These are phyloP conservation scores for Graphilbum sp. DNA, from an alignment of 2,329 filamentous ascomycete species.

Conservation along the genomic window DNA sequence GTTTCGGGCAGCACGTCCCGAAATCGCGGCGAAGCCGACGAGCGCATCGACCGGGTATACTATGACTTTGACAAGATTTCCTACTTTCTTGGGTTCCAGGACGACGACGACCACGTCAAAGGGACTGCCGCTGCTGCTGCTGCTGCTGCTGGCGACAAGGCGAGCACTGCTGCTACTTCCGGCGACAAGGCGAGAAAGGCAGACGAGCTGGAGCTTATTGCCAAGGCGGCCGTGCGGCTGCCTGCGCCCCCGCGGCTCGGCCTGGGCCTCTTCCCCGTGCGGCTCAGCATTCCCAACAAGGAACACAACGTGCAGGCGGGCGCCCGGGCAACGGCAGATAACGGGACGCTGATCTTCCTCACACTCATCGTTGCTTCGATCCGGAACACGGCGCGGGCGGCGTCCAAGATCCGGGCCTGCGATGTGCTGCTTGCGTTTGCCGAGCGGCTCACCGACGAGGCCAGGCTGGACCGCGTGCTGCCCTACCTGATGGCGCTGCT, in stretches of 20 bases:
- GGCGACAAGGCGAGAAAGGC: conserved; percentile 8
- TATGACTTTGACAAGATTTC: conserved; percentile 97
- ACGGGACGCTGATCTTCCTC: conserved; percentile 84
- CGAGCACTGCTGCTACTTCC: no score
- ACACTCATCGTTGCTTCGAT: conserved; percentile 78
- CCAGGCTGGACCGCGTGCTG: conserved; percentile 81
- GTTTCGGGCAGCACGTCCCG: conserved; percentile 49
- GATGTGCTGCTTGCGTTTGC: conserved; percentile 86
- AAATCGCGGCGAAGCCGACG: conserved; percentile 76
- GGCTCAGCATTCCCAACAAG: conserved; percentile 74
- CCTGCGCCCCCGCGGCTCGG: conserved; percentile 27
- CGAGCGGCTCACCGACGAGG: conserved; percentile 83
- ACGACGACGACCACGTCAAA: conserved; percentile 17
- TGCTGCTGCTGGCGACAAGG: no score
- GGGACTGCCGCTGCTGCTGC: no score
- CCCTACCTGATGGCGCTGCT: conserved; percentile 78
- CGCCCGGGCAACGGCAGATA: conserved; percentile 51
- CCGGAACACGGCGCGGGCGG: conserved; percentile 73
- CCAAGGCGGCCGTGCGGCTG: not conserved
- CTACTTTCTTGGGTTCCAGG: conserved; percentile 69
- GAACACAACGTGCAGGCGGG: conserved; percentile 50
- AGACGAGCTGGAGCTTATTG: not conserved
- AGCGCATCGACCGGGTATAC: conserved; percentile 84
- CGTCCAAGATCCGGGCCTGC: conserved; percentile 76
- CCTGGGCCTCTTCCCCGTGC: conserved; percentile 57